These are phyloP conservation scores for Immersiella caudata DNA, from an alignment of 495 filamentous ascomycete genomes.

Conservation along the genomic window DNA sequence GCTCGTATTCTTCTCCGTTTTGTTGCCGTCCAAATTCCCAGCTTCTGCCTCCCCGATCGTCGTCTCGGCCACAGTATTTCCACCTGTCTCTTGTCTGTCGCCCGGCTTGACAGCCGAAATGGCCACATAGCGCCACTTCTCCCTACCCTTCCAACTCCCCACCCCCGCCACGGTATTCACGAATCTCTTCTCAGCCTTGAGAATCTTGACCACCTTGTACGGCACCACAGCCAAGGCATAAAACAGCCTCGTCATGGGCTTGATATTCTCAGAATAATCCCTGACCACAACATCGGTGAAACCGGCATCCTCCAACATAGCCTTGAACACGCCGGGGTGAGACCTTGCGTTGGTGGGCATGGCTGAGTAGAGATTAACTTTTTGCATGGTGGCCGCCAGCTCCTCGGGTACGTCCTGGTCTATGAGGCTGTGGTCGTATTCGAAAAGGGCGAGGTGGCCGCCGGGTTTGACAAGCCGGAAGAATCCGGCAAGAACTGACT, in stretches of 20 bases:
- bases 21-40: too few relatives aligned
- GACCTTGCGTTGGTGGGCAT: conserved; percentile 53
- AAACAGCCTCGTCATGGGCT: conserved; percentile 56
- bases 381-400: conserved; percentile 30
- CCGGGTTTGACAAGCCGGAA: conserved; percentile 54
- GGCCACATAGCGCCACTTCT: conserved; percentile 35
- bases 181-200: conserved; percentile 46
- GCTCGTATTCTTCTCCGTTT: too few relatives aligned
- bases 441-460: conserved; percentile 51
- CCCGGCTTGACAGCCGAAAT: conserved; percentile 39
- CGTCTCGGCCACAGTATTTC: too few relatives aligned
- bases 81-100: too few relatives aligned
- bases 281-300: conserved; percentile 52
- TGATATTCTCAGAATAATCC: conserved; percentile 54
- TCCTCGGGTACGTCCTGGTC: conserved; percentile 23
- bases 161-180: conserved; percentile 39
- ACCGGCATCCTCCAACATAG: conserved; percentile 52
- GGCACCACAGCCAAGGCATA: conserved; percentile 56
- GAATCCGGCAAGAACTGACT: conserved; percentile 51
- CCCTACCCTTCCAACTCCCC: conserved; percentile 25
- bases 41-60: too few relatives aligned
- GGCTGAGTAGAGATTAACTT: conserved; percentile 48
- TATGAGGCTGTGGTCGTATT: conserved; percentile 51
- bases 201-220: conserved; percentile 50
- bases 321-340: conserved; percentile 32